Conservation (phyloP, 768 basidiomycete genomes). For the Mycena crocata region DNA sequence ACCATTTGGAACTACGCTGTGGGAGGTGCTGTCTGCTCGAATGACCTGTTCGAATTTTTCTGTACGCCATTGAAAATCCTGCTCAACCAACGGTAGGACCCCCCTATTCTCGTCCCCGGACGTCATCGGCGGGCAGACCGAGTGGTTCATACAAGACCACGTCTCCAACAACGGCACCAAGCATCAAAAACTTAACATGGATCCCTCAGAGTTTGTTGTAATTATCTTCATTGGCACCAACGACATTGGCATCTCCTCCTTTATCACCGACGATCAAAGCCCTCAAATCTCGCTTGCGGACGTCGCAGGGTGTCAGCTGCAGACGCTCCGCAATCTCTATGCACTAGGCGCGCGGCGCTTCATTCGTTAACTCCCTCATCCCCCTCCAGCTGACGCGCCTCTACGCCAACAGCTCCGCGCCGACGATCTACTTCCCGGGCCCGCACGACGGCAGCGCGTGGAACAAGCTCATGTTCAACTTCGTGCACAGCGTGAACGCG, state of each 20-base stretch:
- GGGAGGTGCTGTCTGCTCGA: slow-evolving; percentile 39
- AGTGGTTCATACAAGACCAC: slow-evolving; percentile 40
- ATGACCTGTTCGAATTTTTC: slow-evolving; percentile 20
- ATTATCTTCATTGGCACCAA: slow-evolving; percentile 37
- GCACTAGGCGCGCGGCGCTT: slow-evolving; percentile 37
- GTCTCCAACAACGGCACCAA: slow-evolving; percentile 29
- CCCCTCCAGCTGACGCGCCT: slow-evolving; percentile 35
- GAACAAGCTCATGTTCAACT: slow-evolving; percentile 38
- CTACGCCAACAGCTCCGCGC: slow-evolving; percentile 31
- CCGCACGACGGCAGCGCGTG: slow-evolving; percentile 37
- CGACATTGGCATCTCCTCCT: slow-evolving; percentile 35
- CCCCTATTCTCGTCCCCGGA: slow-evolving; percentile 21
- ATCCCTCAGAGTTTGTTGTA: slow-evolving; percentile 36
- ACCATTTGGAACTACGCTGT: slow-evolving; percentile 40
- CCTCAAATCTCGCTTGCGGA: slow-evolving; percentile 29
- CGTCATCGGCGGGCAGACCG: slow-evolving; percentile 35
- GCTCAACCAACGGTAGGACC: slow-evolving; percentile 1
- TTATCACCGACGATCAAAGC: slow-evolving; percentile 32
- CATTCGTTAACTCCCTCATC: slow-evolving; percentile 38
- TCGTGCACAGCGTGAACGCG: slow-evolving; percentile 35
- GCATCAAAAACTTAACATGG: slow-evolving; percentile 36
- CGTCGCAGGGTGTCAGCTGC: slow-evolving; percentile 35
- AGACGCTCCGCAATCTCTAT: slow-evolving; percentile 31
- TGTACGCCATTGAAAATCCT: not conserved
- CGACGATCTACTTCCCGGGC: slow-evolving; percentile 34